A percentile compares a stretch with the other conserved stretches of the same genome.
Evolutionary conservation across 2,329 filamentous ascomycete genomes (phyloP).

Genomic region (Beauveria medogensis): DNA sequence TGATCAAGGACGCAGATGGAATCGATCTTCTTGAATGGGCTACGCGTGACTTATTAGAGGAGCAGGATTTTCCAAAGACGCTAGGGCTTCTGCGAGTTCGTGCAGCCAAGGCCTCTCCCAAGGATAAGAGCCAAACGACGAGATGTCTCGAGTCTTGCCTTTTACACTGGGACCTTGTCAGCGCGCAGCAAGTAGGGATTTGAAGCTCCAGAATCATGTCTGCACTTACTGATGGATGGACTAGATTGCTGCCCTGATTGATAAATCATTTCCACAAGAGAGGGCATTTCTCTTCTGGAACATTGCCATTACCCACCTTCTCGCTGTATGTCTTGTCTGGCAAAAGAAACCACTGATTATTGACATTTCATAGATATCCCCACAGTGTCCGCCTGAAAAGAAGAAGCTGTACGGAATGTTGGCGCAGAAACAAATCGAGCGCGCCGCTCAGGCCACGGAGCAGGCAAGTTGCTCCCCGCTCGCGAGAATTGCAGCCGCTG

Average conservation of each 20-base stretch:
- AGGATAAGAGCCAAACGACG: conserved; percentile 32
- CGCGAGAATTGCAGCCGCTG: background rate
- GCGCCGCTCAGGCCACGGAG: conserved; percentile 38
- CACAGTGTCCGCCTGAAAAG: conserved; percentile 40
- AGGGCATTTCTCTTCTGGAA: conserved; percentile 46
- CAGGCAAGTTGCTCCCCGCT: conserved; percentile 24
- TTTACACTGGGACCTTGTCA: conserved; percentile 46
- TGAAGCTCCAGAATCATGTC: background rate
- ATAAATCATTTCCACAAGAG: conserved; percentile 42
- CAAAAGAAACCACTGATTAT: too few relatives aligned
- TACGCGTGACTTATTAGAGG: conserved; percentile 28
- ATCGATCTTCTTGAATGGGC: conserved; percentile 50
- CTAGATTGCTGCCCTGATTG: conserved; percentile 46
- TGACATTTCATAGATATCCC: conserved; percentile 29
- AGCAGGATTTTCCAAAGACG: conserved; percentile 36
- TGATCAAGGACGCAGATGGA: conserved; percentile 40
- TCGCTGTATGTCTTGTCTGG: conserved; percentile 34
- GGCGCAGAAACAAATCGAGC: conserved; percentile 42
- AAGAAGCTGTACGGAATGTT: conserved; percentile 44
- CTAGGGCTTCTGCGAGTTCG: conserved; percentile 42
- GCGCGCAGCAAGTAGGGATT: conserved; percentile 44
- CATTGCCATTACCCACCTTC: conserved; percentile 44
- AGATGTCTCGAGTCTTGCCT: conserved; percentile 46
- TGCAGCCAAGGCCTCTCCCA: conserved; percentile 45
- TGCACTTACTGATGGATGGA: background rate